These are phyloP conservation scores for Aspergillus vadensis DNA, from an alignment of 2,329 filamentous ascomycete species.

Conservation along the genomic window DNA sequence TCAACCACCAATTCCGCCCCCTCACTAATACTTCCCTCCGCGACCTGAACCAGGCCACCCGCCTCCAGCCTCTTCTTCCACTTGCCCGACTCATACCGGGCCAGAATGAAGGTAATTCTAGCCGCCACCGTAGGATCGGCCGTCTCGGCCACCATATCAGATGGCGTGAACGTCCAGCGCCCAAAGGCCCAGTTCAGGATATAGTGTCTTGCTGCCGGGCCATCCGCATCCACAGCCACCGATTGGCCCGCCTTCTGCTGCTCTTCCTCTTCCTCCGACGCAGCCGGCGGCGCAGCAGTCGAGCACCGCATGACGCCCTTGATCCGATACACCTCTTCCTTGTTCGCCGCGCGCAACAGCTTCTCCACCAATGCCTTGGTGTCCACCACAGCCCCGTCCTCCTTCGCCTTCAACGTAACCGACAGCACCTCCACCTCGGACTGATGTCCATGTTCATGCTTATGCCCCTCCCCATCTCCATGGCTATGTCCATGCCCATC, in stretches of 20 bases:
- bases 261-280: conserved; percentile 46
- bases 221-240: conserved; percentile 27
- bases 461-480: conserved; percentile 32
- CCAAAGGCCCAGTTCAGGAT: conserved; percentile 99
- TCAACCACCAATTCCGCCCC: conserved; percentile 36
- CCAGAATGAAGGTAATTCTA: conserved; percentile 50
- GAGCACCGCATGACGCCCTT: conserved; percentile 66
- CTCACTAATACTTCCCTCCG: conserved; percentile 14
- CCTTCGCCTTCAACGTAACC: conserved; percentile 62
- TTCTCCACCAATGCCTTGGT: conserved; percentile 65
- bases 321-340: conserved; percentile 94
- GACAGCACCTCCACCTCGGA: conserved; percentile 89
- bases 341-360: conserved; percentile 73
- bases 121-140: conserved; percentile 38
- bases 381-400: conserved; percentile 52
- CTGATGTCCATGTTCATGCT: conserved; percentile 60
- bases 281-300: conserved; percentile 45
- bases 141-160: conserved; percentile 41
- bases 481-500: conserved; percentile 41
- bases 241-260: conserved; percentile 14
- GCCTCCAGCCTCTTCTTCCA: conserved; percentile 53
- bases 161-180: conserved; percentile 82
- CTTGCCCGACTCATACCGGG: conserved; percentile 50
- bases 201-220: conserved; percentile 58
- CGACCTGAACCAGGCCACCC: conserved; percentile 39